These are phyloP conservation scores for Melampsora americana DNA, from an alignment of 1,284 basidiomycete genomes.

Conservation along the genomic window DNA sequence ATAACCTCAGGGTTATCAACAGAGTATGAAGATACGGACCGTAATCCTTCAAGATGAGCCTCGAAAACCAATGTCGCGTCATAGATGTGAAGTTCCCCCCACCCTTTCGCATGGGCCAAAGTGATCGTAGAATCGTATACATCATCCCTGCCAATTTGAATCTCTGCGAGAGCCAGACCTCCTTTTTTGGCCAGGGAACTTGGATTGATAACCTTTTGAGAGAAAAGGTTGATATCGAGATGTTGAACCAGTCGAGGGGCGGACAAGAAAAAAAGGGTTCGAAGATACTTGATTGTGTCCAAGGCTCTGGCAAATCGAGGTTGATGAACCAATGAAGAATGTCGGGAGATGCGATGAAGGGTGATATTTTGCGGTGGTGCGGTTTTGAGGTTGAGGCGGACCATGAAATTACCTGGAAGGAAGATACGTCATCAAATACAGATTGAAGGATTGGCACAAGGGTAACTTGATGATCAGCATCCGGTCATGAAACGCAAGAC, in stretches of 20 bases:
- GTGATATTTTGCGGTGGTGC: constrained; percentile 23
- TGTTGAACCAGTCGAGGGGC: constrained; percentile 29
- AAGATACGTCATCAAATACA: not conserved
- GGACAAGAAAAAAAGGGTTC: constrained; percentile 39
- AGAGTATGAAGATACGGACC: constrained; percentile 5
- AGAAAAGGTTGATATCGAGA: constrained; percentile 22
- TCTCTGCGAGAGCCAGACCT: not conserved
- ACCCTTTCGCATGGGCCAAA: constrained; percentile 18
- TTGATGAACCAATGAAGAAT: constrained; percentile 31
- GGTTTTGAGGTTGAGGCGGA: constrained; percentile 13
- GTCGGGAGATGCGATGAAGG: constrained; percentile 31
- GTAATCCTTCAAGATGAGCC: constrained; percentile 37
- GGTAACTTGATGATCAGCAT: not conserved
- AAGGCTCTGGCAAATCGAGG: constrained; percentile 25
- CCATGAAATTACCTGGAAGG: constrained; percentile 36
- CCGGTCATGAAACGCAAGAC: not conserved
- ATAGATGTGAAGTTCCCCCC: constrained; percentile 42
- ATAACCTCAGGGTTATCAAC: too few species aligned
- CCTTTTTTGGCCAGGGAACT: constrained; percentile 20
- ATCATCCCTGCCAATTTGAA: constrained; percentile 39
- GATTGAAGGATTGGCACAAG: not conserved
- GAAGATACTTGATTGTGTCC: constrained; percentile 31
- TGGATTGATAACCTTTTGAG: constrained; percentile 29
- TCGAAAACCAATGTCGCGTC: constrained; percentile 30
- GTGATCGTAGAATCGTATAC: constrained; percentile 6